Percentiles rank a stretch among this genome's conserved stretches.
Evolutionary conservation across 257 asterid species (phyloP).

Genomic region (Linderniella brevidens): DNA sequence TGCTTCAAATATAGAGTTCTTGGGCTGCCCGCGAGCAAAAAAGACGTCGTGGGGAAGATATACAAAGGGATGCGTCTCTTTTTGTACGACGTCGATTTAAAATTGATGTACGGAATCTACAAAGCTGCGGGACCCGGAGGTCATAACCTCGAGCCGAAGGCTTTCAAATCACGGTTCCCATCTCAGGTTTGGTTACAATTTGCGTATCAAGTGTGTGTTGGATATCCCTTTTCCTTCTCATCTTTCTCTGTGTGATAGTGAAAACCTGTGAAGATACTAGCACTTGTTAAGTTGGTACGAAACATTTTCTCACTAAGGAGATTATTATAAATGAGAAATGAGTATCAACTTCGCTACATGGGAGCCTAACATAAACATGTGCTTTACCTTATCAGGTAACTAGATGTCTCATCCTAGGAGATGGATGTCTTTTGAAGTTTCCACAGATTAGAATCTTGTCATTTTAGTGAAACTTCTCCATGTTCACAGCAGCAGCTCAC

Average conservation of each 20-base stretch:
- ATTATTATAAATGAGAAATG: not conserved
- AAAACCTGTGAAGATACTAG: too few species aligned
- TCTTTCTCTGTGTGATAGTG: too few species aligned
- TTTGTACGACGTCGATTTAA: constrained; percentile 55
- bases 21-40: constrained; percentile 85
- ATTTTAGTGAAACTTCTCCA: too few species aligned
- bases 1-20: constrained; percentile 62
- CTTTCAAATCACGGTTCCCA: constrained; percentile 84
- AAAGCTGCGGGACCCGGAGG: constrained; percentile 86
- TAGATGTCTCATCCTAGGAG: too few species aligned
- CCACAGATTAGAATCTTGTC: constrained; percentile 1
- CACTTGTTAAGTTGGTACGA: too few species aligned
- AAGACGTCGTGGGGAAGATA: constrained; percentile 48
- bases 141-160: constrained; percentile 65
- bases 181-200: constrained; percentile 52
- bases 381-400: too few species aligned
- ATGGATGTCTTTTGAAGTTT: constrained; percentile 2
- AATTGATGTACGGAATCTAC: constrained; percentile 75
- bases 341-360: constrained; percentile 6
- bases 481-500: too few species aligned
- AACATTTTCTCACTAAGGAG: too few species aligned
- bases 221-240: too few species aligned
- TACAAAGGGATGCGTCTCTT: constrained; percentile 84
- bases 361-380: not conserved
- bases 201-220: too few species aligned